Evolutionary conservation across 441 rosid species (phyloP).

Genomic region (Bruguiera hainesii): DNA sequence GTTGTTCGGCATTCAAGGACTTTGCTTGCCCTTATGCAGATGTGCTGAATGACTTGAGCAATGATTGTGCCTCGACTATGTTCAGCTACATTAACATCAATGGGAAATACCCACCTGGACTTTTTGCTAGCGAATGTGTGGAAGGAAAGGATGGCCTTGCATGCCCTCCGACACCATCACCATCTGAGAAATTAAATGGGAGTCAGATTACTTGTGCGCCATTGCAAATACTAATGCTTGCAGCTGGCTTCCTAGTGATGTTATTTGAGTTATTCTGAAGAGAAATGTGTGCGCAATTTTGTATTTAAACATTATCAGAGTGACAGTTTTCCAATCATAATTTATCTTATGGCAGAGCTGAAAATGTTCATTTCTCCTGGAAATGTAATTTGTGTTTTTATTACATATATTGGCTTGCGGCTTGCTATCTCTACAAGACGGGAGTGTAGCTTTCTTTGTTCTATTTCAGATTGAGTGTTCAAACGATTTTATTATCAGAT

Average conservation of each 20-base stretch:
- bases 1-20: constrained; percentile 63
- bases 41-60: constrained; percentile 52
- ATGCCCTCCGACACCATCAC: constrained; percentile 35
- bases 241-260: constrained; percentile 27
- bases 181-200: constrained; percentile 18
- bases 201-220: constrained; percentile 17
- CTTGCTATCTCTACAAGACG: too few relatives aligned
- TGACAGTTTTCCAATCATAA: not conserved
- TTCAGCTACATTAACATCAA: constrained; percentile 77
- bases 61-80: constrained; percentile 64
- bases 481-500: too few relatives aligned
- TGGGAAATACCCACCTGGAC: constrained; percentile 80
- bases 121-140: constrained; percentile 65
- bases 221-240: constrained; percentile 23
- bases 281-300: not conserved
- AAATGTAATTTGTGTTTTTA: too few relatives aligned
- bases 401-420: too few relatives aligned
- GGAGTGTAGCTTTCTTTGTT: too few relatives aligned
- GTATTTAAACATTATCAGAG: not conserved
- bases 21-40: constrained; percentile 73
- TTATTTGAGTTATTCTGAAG: constrained; percentile 27
- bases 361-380: too few relatives aligned
- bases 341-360: too few relatives aligned
- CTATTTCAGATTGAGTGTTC: too few relatives aligned
- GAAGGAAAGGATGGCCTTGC: constrained; percentile 60